A percentile compares a stretch with the other conserved stretches of the same genome.
phyloP scores from a whole-genome alignment of 2,329 filamentous ascomycete species.

The Lachnellula willkommii region DNA sequence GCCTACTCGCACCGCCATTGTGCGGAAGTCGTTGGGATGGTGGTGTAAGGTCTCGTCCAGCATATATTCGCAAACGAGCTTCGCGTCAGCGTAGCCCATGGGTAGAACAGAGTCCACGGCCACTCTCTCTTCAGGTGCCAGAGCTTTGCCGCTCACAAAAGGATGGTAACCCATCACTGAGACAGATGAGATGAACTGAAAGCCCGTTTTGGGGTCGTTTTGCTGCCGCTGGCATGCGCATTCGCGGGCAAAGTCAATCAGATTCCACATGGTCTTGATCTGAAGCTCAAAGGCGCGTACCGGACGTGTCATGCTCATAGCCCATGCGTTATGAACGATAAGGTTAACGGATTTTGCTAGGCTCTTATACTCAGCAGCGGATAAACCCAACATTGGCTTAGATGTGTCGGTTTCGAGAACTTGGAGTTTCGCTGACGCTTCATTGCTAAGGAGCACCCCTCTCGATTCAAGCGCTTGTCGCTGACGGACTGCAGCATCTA shows the following conservation, averaged over 20 bases:
- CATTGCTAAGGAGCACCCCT: slow-evolving; percentile 22
- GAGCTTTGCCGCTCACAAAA: slow-evolving; percentile 24
- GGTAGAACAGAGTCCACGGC: slow-evolving; percentile 37
- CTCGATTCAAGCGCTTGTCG: slow-evolving; percentile 28
- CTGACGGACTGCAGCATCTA: slow-evolving; percentile 32
- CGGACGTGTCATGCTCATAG: slow-evolving; percentile 40
- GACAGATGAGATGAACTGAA: slow-evolving; percentile 42
- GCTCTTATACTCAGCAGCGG: slow-evolving; percentile 32
- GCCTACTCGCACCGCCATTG: slow-evolving; percentile 42
- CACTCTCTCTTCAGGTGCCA: slow-evolving; percentile 41
- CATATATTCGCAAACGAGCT: slow-evolving; percentile 46
- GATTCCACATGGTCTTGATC: slow-evolving; percentile 41
- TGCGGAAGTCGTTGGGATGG: slow-evolving; percentile 38
- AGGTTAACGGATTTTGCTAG: slow-evolving; percentile 41
- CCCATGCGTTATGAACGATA: slow-evolving; percentile 49
- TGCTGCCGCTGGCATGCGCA: slow-evolving; percentile 18
- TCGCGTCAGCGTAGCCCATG: slow-evolving; percentile 49
- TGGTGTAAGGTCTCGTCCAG: slow-evolving; percentile 43
- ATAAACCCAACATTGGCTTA: slow-evolving; percentile 40
- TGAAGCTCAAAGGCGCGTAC: slow-evolving; percentile 39
- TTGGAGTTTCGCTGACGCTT: slow-evolving; percentile 33
- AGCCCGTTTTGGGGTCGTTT: slow-evolving; percentile 23
- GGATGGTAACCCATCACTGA: slow-evolving; percentile 34
- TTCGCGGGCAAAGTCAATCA: slow-evolving; percentile 41
- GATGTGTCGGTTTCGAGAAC: slow-evolving; percentile 39